Base-by-base conservation (phyloP, 768 basidiomycete genomes). In the Candolleomyces aberdarensis region DNA sequence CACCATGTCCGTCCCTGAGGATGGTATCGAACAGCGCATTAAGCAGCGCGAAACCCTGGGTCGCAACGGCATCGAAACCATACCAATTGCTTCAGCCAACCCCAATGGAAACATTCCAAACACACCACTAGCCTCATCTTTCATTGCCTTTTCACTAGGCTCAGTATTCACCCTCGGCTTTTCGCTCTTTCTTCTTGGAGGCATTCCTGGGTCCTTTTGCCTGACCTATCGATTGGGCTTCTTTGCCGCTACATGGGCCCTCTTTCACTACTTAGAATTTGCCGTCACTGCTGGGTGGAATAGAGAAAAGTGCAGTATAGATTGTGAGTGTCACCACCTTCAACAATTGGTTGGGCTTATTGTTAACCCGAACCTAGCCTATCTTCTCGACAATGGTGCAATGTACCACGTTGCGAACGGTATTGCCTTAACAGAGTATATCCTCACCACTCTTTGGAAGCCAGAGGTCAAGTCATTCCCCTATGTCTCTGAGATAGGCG, bases 251-350 rank as follows among this genome's bases (percentile, higher is more conserved):
- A 81, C 88, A 5, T 94, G 93, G 91, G 81, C 92, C 0, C 77
- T 81, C 40, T 99, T 99, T 72, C 97, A 99, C 69, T 90, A 94
- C 86, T 86, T 84, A 13, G 97, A 99, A 72, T 98, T 95, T 69
- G 91, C 89, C 41, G 94, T 96, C 4, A 97, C 97, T 7, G 96
- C 96, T 0, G 93, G 93, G 22, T 98, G 93, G 90, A 98, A 98
- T 73, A 76, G 88, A 44, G 89, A 91, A 56, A 97, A 96, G 75
- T 91, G 94, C 69, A 92, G 87, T 61, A 85, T 97, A 8, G 92
- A 95, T 70, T 98, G 97, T 96, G 71, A 79, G 94, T 81, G 60
- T n/a, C 36, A 49, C 36, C 52, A 53, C 39, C 31, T 19, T 58
- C 41, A 36, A 36, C 36, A 6, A 36, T 36, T 39, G 55, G 20